Conservation (phyloP, 1,284 basidiomycete species). For the Cryptococcus sp. region DNA sequence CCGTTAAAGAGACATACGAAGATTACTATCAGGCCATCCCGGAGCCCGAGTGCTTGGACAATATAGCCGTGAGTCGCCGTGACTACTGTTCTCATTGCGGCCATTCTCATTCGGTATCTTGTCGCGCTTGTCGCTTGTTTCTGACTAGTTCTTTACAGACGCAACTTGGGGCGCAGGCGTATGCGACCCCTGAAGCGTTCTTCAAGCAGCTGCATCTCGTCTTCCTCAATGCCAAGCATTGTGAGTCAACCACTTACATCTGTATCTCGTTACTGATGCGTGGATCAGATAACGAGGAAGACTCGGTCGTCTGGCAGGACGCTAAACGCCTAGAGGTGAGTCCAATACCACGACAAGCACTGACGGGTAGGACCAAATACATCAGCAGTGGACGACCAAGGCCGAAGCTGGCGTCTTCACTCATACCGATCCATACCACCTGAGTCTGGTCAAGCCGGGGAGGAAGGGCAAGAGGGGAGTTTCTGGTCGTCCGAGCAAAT, state of each 20-base stretch:
- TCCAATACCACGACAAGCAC: neutral
- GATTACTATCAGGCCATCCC: conserved; percentile 53
- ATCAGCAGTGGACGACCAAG: conserved; percentile 34
- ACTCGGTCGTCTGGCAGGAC: conserved; percentile 45
- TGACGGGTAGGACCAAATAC: conserved; percentile 30
- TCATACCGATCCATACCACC: conserved; percentile 19
- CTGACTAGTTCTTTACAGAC: conserved; percentile 21
- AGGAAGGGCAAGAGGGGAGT: conserved; percentile 13
- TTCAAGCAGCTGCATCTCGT: conserved; percentile 51
- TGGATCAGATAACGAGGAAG: conserved; percentile 48
- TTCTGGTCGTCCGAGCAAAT: conserved; percentile 10
- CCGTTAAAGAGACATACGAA: conserved; percentile 39
- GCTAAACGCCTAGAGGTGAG: conserved; percentile 46
- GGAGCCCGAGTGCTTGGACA: conserved; percentile 50
- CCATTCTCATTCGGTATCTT: neutral
- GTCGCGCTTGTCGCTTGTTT: too few relatives aligned
- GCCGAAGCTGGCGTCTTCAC: conserved; percentile 18
- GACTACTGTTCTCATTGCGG: neutral
- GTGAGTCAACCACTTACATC: conserved; percentile 30
- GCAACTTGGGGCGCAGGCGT: conserved; percentile 34
- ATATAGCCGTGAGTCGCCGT: conserved; percentile 41
- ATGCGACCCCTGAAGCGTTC: conserved; percentile 42
- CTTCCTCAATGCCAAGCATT: conserved; percentile 54
- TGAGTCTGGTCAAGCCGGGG: conserved; percentile 10
- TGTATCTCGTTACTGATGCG: neutral